A percentile compares a stretch with the other conserved stretches of the same genome.
phyloP scores from a whole-genome alignment of 1,284 basidiomycete species.

The Naganishia sp. region DNA sequence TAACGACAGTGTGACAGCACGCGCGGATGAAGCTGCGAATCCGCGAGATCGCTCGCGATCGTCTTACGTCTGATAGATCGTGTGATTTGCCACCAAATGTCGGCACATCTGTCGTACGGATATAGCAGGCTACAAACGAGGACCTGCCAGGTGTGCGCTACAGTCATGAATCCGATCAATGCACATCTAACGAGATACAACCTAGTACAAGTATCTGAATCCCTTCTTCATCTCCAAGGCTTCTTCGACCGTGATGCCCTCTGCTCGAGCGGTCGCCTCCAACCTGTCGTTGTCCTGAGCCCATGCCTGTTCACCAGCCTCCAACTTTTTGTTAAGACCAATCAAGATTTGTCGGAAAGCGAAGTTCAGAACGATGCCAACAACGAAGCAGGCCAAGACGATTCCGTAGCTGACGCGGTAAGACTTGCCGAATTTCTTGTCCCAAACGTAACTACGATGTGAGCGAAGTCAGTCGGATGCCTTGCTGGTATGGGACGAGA shows the following conservation, averaged over 20 bases:
- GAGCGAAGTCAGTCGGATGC: neutral
- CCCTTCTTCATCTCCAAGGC: neutral
- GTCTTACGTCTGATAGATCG: too few species aligned
- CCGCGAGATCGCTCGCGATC: too few species aligned
- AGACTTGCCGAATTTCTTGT: constrained; percentile 38
- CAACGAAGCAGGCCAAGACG: constrained; percentile 40
- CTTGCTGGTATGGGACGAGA: constrained; percentile 1
- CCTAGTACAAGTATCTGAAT: constrained; percentile 15
- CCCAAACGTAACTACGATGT: constrained; percentile 36
- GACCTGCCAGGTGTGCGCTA: too few species aligned
- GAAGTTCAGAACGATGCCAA: constrained; percentile 42
- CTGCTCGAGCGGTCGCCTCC: constrained; percentile 5
- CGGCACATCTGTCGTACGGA: too few species aligned
- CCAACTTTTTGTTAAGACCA: constrained; percentile 45
- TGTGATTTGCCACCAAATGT: too few species aligned
- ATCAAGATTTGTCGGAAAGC: constrained; percentile 42
- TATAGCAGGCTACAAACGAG: too few species aligned
- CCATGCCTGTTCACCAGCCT: constrained; percentile 42
- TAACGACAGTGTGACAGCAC: neutral
- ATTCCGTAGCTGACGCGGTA: constrained; percentile 49
- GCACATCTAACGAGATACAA: neutral
- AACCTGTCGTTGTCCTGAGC: constrained; percentile 29
- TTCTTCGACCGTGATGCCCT: constrained; percentile 6
- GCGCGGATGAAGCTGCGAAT: neutral
- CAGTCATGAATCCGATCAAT: neutral